Base-by-base conservation (phyloP, 805 yeast species). In the Scheffersomyces stipitis region DNA sequence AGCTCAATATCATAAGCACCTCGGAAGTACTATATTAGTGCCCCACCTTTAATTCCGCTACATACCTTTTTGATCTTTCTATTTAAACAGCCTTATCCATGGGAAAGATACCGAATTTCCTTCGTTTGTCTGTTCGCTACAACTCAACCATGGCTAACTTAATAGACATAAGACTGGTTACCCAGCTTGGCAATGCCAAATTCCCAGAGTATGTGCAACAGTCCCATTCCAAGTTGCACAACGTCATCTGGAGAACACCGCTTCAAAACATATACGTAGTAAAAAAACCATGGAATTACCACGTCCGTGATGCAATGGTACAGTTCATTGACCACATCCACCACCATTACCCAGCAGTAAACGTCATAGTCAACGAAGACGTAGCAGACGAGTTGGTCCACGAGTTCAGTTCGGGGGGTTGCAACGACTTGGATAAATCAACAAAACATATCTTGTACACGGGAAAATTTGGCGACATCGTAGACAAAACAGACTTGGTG, bases 241-340 rank as follows among this genome's bases (percentile, higher is more conserved):
- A 76, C 18, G 54, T 89, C 30, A 61, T 76, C 9, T 88, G 96
- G 96, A 70, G 75, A n/a, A 56, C 64, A 12, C 85, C 87, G 1
- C 74, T 87, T 8, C 77, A 79, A 41, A 91, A 90, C 55, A 77
- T 91, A 7, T 73, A 83, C 37, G 69, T 91, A 13, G 86, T 87
- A 20, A 90, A 89, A 61, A 91, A 91, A 55, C 96, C 96, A 1
- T 79, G 86, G 81, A 78, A 86, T 34, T 58, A 64, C 2, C 63
- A 66, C 6, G 95, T 87, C 3, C 68, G 81, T 10, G 62, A 66
- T 5, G 88, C 93, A 3, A 77, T 83, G 78, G 71, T 78, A 5
- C 66, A 69, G 30, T 83, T 90, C 44, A 76, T 89, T 14, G 60
- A 69, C 4, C 82, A 79, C 50, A 46, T 89, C 6, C 79, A 80